phyloP scores from a whole-genome alignment of 176 grass and related monocot species.

The Canna indica region DNA sequence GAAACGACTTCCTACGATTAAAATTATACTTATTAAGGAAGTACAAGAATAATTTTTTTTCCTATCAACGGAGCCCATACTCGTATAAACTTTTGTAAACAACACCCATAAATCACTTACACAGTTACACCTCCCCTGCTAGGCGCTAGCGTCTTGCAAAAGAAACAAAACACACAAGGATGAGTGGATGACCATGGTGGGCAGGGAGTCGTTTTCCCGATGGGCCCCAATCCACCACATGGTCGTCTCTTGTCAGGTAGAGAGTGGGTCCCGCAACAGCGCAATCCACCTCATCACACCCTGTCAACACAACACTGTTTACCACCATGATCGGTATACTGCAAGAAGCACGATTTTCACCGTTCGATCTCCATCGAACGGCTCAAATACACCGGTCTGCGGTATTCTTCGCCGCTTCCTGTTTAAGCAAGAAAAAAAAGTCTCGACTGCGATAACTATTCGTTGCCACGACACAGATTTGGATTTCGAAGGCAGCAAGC shows the following conservation, averaged over 20 bases:
- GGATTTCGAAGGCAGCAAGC: not conserved
- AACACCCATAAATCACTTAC: too few relatives aligned
- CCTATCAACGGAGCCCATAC: too few relatives aligned
- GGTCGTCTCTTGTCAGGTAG: not conserved
- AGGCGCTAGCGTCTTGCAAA: too few relatives aligned
- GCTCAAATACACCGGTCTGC: not conserved
- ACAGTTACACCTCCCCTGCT: too few relatives aligned
- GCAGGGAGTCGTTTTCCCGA: too few relatives aligned
- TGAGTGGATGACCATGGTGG: too few relatives aligned
- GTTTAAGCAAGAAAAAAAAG: not conserved
- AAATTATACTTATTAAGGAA: too few relatives aligned
- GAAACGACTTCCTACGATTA: too few relatives aligned
- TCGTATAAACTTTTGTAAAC: too few relatives aligned
- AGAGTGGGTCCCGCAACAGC: conserved; percentile 1
- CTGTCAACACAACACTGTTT: not conserved
- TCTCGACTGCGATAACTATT: not conserved
- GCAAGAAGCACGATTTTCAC: too few relatives aligned
- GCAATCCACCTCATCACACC: conserved; percentile 1
- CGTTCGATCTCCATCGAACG: not conserved
- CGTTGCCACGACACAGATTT: not conserved
- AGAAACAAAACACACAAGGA: too few relatives aligned
- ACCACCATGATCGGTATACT: not conserved
- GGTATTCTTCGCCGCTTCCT: not conserved
- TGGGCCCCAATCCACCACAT: not conserved
- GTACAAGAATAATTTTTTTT: too few relatives aligned